Evolutionary conservation across 2,329 filamentous ascomycete genomes (phyloP), one percentile per base, ranked within the genome.

Genomic region (Fusarium avenaceum): DNA sequence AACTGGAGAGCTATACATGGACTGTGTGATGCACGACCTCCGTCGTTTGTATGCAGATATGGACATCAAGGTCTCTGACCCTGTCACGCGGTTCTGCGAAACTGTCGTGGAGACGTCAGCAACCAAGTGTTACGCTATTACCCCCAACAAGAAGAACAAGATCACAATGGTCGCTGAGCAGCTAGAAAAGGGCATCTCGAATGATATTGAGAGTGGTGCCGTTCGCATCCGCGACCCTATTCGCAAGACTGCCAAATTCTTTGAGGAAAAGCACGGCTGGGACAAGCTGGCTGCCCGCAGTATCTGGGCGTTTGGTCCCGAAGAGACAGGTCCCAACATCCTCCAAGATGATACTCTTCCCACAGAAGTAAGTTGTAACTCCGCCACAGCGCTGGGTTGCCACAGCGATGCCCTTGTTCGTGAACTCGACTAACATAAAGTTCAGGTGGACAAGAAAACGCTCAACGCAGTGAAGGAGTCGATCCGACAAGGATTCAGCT

Each of bases 141-240:
- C 96, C 4, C 96, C 96, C 3, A 99, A 99, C 83, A 99, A 99
- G 83, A 97, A 97, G 84, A 99, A 99, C 83, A 97, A 97, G 79
- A 92, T 99, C 74, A 98, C 96, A 35, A 97, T 99, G 93, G 92
- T 98, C 58, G 96, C 96, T 5, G 96, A 99, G 78, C 95, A 96
- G 33, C 83, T 99, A 15, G 96, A 99, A 71, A 92, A 96, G 73
- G 96, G 96, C 17, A 97, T 99, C 66, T 93, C 95, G 7, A 90
- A 92, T 74, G 96, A 99, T 74, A 98, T 99, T 67, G 96, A 99
- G 81, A 89, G 88, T 47, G 94, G 95, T 26, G 90, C 88, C 56
- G 94, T 99, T 73, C 94, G 88, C 75, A 97, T 99, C 81, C 93
- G 92, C 67, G 95, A 98, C 72, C 94, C 96, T 3, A 92, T 96